Conservation (phyloP, 495 filamentous ascomycete species). For the Halenospora varia region DNA sequence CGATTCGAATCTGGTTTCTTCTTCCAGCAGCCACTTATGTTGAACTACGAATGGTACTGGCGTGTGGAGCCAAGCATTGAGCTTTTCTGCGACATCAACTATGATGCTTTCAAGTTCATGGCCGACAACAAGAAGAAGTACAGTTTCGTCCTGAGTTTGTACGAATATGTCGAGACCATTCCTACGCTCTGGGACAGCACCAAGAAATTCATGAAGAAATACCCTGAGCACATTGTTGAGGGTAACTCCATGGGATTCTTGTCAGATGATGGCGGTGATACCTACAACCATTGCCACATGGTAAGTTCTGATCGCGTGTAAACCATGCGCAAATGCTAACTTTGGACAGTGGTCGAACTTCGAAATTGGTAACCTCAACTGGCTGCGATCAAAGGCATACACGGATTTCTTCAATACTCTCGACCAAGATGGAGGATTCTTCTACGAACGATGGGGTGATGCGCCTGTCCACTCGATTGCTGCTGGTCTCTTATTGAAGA, state of each 20-base stretch:
- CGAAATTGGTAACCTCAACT: slow-evolving; percentile 79
- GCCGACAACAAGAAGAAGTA: slow-evolving; percentile 86
- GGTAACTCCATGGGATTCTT: slow-evolving; percentile 88
- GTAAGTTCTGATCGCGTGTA: slow-evolving; percentile 48
- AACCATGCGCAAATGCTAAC: background rate
- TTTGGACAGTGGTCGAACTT: slow-evolving; percentile 80
- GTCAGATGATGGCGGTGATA: slow-evolving; percentile 83
- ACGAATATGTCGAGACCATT: slow-evolving; percentile 95
- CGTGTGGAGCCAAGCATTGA: slow-evolving; percentile 86
- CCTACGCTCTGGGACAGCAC: slow-evolving; percentile 91
- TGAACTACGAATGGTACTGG: slow-evolving; percentile 92
- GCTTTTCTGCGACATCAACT: slow-evolving; percentile 79
- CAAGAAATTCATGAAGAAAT: slow-evolving; percentile 82
- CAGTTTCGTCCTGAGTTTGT: slow-evolving; percentile 83
- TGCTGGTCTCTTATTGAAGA: slow-evolving; percentile 76
- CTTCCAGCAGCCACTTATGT: slow-evolving; percentile 77
- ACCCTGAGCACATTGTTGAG: slow-evolving; percentile 82
- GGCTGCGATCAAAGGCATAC: slow-evolving; percentile 77
- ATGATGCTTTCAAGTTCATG: slow-evolving; percentile 85
- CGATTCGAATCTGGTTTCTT: slow-evolving; percentile 93
- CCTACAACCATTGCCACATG: slow-evolving; percentile 96
- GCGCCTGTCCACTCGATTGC: slow-evolving; percentile 94
- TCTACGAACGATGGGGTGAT: slow-evolving; percentile 92
- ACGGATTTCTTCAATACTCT: slow-evolving; percentile 75
- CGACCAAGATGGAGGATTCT: slow-evolving; percentile 83